A percentile compares a stretch with the other conserved stretches of the same genome.
Evolutionary conservation across 306 rosid genomes (phyloP).

Genomic region (Quillaja saponaria): DNA sequence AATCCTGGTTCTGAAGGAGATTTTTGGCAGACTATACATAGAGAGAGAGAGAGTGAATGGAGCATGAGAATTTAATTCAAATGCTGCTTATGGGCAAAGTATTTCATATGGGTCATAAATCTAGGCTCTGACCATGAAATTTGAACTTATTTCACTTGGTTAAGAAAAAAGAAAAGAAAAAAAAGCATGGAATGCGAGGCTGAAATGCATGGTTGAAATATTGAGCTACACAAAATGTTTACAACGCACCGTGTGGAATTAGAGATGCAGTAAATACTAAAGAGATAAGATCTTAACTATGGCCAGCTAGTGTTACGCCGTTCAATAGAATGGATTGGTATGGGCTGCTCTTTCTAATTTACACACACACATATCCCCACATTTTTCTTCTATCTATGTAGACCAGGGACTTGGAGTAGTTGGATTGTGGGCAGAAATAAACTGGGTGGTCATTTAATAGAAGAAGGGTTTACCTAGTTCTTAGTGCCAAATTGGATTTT

Average conservation of each 20-base stretch:
- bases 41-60: fast-evolving
- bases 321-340: conserved; percentile 23
- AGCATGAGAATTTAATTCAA: not conserved
- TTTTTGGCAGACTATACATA: conserved; percentile 22
- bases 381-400: not conserved
- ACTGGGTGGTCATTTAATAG: conserved; percentile 7
- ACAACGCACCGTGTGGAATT: conserved; percentile 30
- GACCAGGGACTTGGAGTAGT: not conserved
- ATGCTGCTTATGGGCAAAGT: not conserved
- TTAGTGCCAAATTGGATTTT: conserved; percentile 41
- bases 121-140: not conserved
- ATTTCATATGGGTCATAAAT: no score
- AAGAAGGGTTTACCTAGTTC: conserved; percentile 33
- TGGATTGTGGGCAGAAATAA: not conserved
- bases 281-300: not conserved
- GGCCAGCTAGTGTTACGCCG: conserved; percentile 28
- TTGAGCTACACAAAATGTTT: conserved; percentile 10
- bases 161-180: not conserved
- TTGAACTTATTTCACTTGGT: no score
- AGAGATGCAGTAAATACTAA: conserved; percentile 24
- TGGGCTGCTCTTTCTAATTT: conserved; percentile 4
- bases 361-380: conserved; percentile 22
- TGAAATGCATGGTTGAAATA: not conserved
- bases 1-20: not conserved
- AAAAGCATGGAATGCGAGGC: not conserved